phyloP scores from a whole-genome alignment of 2,329 filamentous ascomycete species.

The Arthrobotrys pseudoclavata region DNA sequence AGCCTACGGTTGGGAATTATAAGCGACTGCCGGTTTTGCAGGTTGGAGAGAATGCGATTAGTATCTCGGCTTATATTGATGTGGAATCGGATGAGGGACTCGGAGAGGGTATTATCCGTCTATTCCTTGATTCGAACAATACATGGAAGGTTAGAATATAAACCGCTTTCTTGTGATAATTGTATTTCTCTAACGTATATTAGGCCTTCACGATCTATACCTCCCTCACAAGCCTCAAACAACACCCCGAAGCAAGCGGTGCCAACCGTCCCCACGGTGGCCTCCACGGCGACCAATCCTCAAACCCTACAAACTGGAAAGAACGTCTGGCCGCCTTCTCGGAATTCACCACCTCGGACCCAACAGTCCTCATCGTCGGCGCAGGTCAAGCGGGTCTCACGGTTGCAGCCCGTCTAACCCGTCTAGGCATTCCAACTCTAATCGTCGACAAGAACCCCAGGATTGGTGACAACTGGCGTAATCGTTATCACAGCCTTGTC shows the following conservation, averaged over 20 bases:
- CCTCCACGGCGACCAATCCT: slow-evolving; percentile 69
- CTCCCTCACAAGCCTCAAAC: slow-evolving; percentile 71
- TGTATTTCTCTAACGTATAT: slow-evolving; percentile 64
- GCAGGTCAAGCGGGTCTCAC: slow-evolving; percentile 75
- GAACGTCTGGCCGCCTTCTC: slow-evolving; percentile 36
- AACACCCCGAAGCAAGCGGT: slow-evolving; percentile 70
- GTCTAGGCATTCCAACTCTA: slow-evolving; percentile 72
- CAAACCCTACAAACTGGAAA: slow-evolving; percentile 53
- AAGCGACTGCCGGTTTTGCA: slow-evolving; percentile 42
- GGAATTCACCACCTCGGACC: slow-evolving; percentile 63
- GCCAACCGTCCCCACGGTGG: slow-evolving; percentile 71
- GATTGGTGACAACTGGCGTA: slow-evolving; percentile 76
- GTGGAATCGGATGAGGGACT: slow-evolving; percentile 71
- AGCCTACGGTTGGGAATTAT: slow-evolving; percentile 25
- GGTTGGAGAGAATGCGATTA: slow-evolving; percentile 61
- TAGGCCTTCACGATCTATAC: slow-evolving; percentile 77
- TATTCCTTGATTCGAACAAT: slow-evolving; percentile 67
- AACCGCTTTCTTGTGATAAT: not conserved
- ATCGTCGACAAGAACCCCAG: slow-evolving; percentile 73
- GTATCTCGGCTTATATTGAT: slow-evolving; percentile 72
- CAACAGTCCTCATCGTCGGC: slow-evolving; percentile 75
- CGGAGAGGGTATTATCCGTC: slow-evolving; percentile 72
- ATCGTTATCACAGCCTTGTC: slow-evolving; percentile 75
- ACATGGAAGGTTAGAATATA: slow-evolving; percentile 55
- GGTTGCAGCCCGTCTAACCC: slow-evolving; percentile 73